Evolutionary conservation across 139 green algal species (phyloP), one percentile per base, ranked within the genome.

Genomic region (Chlorella sp.): DNA sequence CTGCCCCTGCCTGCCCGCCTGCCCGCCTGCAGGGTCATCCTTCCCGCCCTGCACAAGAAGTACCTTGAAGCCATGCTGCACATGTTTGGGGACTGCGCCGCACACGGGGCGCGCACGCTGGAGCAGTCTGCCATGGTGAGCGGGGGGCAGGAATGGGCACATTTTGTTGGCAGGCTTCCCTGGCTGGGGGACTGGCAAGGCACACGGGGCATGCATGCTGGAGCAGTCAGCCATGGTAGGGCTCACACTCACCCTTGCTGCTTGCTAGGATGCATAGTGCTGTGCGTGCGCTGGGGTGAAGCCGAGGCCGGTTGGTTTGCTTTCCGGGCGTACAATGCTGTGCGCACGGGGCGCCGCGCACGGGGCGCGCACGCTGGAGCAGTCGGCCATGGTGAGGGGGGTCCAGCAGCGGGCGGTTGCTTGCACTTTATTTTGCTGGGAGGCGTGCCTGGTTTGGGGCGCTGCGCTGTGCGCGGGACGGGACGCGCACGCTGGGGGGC

Each of bases 21-120:
- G 7, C 26, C 18, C 40, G 4, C 78, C 7, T 68, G 96, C 75
- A 91, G 96, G 21, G 93, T 94, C 21, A 94, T 99, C 39, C 93
- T 99, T 76, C 97, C 97, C 3, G 92, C 96, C 11, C 91, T 99
- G 85, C 97, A 99, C 92, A 95, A 94, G 68, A 95, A 94, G 76
- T 98, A 98, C 91, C 94, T 98, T 21, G 93, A 89, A 14, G 92
- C 91, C 85, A 98, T 98, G 96, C 32, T 97, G n/a, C 84, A 89
- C 86, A 98, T 99, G 96, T 99, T 99, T 94, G 96, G 96, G 0
- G 94, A 97, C 42, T 97, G 94, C 92, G 91, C 96, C 14, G 81
- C 95, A 85, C 94, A 97, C 69, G 96, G 97, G 12, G 90, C 80
- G 0, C 40, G 83, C 12, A 94, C 93, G 81, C 91, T 98, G 57